A percentile compares a stretch with the other conserved stretches of the same genome.
phyloP scores from a whole-genome alignment of 2,329 filamentous ascomycete genomes.

The Pseudopyrenochaeta lycopersici region DNA sequence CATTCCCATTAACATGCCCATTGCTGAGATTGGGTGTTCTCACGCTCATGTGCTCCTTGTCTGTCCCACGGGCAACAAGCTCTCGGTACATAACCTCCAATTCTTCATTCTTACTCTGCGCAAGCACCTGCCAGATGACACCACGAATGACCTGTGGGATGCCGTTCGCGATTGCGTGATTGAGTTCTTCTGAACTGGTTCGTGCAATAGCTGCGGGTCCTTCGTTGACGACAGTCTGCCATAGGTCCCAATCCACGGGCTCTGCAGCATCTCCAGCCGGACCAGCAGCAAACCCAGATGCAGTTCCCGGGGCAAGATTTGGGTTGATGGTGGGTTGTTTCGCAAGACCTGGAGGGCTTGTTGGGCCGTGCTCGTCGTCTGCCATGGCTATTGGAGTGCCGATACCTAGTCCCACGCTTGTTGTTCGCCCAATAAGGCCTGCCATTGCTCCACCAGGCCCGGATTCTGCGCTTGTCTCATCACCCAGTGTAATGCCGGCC shows the following conservation, averaged over 20 bases:
- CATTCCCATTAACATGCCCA: constrained; percentile 53
- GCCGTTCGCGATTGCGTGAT: constrained; percentile 87
- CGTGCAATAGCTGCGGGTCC: constrained; percentile 87
- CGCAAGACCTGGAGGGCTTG: constrained; percentile 45
- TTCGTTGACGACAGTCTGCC: constrained; percentile 95
- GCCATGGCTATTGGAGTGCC: constrained; percentile 60
- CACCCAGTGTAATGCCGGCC: constrained; percentile 47
- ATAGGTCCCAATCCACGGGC: constrained; percentile 97
- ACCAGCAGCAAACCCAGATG: constrained; percentile 79
- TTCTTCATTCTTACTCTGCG: constrained; percentile 92
- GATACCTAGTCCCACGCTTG: constrained; percentile 55
- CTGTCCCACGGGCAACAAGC: constrained; percentile 79
- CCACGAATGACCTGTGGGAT: constrained; percentile 95
- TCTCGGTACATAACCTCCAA: constrained; percentile 88
- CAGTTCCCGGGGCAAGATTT: constrained; percentile 83
- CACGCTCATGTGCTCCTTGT: constrained; percentile 67
- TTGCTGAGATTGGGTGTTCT: constrained; percentile 52
- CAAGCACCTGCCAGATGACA: constrained; percentile 98
- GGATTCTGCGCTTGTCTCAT: constrained; percentile 58
- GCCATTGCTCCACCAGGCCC: constrained; percentile 52
- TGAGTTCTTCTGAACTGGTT: constrained; percentile 88
- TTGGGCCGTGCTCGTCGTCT: constrained; percentile 48
- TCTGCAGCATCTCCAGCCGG: constrained; percentile 73
- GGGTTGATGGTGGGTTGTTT: constrained; percentile 72
- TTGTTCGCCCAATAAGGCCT: constrained; percentile 52